These are phyloP conservation scores for Claviceps pusilla DNA, from an alignment of 2,329 filamentous ascomycete species.

Conservation along the genomic window DNA sequence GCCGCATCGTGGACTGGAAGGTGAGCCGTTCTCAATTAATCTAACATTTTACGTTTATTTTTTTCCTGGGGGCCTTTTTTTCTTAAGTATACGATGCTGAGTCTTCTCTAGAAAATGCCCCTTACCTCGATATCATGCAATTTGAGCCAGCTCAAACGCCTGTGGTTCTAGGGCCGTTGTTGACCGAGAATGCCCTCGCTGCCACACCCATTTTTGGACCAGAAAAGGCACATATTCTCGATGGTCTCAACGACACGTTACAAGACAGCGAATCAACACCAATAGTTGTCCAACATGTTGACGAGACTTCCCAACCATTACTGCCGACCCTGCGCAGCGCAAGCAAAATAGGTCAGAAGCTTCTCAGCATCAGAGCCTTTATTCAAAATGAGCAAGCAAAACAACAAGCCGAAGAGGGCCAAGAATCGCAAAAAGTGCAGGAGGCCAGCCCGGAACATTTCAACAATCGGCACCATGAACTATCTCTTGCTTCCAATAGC, in stretches of 20 bases:
- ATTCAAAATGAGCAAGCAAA: conserved; percentile 16
- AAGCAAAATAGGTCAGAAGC: conserved; percentile 31
- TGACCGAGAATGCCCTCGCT: conserved; percentile 37
- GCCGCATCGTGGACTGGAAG: conserved; percentile 41
- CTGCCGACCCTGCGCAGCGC: conserved; percentile 28
- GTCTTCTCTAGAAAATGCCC: conserved; percentile 26
- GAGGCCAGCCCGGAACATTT: conserved; percentile 10
- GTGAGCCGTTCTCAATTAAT: conserved; percentile 16
- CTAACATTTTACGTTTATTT: too few species aligned
- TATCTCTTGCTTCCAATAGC: conserved; percentile 24
- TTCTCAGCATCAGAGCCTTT: conserved; percentile 30
- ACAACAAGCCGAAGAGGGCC: conserved; percentile 10
- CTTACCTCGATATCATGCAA: conserved; percentile 41
- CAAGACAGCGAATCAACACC: conserved; percentile 19
- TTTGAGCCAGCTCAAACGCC: conserved; percentile 40
- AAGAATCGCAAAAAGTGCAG: conserved; percentile 11
- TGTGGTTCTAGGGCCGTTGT: conserved; percentile 38
- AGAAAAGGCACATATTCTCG: conserved; percentile 27
- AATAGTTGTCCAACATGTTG: conserved; percentile 21
- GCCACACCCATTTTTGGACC: conserved; percentile 43
- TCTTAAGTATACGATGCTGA: conserved; percentile 6
- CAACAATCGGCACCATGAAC: conserved; percentile 19
- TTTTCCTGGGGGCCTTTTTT: too few species aligned
- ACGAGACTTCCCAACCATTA: conserved; percentile 20
- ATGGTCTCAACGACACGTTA: conserved; percentile 27